Conservation (phyloP, 192 early-diverging fungal species). For the Podila epicladia region DNA sequence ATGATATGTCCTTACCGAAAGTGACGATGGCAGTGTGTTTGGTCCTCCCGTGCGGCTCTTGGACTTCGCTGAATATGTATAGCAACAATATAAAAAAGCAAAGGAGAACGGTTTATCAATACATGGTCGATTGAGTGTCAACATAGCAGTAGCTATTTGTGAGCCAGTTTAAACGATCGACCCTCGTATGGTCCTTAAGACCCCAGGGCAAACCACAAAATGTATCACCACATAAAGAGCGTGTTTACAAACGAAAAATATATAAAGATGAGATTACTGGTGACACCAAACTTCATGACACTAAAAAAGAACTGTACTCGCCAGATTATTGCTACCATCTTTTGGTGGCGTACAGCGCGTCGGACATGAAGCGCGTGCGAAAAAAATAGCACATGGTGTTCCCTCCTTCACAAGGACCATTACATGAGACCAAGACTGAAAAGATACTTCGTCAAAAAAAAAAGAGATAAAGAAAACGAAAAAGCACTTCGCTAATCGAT, state of each 20-base stretch:
- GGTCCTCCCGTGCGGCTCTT: neutral
- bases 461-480: neutral
- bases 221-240: too few species aligned
- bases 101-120: neutral
- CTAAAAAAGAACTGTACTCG: neutral
- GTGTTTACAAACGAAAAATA: too few species aligned
- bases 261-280: too few species aligned
- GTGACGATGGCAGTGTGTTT: neutral
- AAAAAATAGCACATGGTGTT: neutral
- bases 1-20: neutral
- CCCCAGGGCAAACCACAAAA: too few species aligned
- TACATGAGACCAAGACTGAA: too few species aligned
- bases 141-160: too few species aligned
- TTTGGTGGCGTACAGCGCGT: neutral
- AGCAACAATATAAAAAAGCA: neutral
- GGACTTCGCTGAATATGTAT: neutral
- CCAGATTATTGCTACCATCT: neutral
- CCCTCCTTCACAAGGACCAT: neutral
- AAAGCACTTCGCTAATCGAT: neutral
- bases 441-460: neutral
- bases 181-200: too few species aligned
- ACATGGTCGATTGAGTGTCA: too few species aligned
- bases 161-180: too few species aligned
- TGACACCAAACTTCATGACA: neutral
- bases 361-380: neutral